These are phyloP conservation scores for Xylaria acuta DNA, from an alignment of 495 filamentous ascomycete genomes.

Conservation along the genomic window DNA sequence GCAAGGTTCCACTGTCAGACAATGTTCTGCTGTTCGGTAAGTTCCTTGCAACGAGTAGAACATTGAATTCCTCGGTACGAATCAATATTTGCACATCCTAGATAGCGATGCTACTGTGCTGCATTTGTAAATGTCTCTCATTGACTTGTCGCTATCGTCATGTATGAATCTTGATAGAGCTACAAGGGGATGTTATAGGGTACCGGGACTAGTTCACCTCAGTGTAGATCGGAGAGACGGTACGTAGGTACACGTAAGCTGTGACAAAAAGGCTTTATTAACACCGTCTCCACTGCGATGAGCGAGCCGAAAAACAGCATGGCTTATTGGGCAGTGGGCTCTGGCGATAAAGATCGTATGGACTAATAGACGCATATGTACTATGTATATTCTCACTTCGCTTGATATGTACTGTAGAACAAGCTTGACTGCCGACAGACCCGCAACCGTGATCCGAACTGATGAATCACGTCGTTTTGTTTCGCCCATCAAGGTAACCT, in stretches of 20 bases:
- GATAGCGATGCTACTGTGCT: constrained; percentile 1
- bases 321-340: not conserved
- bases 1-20: not conserved
- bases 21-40: not conserved
- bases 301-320: not conserved
- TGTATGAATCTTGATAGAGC: not conserved
- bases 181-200: not conserved
- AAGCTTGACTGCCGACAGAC: constrained; percentile 7
- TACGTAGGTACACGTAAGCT: not conserved
- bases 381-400: constrained; percentile 15
- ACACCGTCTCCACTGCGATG: constrained; percentile 1
- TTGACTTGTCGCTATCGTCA: not conserved
- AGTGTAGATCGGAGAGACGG: not conserved
- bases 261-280: constrained; percentile 17
- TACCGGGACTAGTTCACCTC: not conserved
- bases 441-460: constrained; percentile 8
- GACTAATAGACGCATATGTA: not conserved
- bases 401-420: not conserved
- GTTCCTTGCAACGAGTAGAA: not conserved
- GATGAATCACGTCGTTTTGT: constrained; percentile 19
- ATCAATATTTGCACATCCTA: not conserved
- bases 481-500: not conserved
- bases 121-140: not conserved
- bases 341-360: not conserved
- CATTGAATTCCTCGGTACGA: not conserved